A percentile compares a stretch with the other conserved stretches of the same genome.
These are phyloP conservation scores for Solanum bukasovii DNA, from an alignment of 257 asterid species.

Conservation along the genomic window DNA sequence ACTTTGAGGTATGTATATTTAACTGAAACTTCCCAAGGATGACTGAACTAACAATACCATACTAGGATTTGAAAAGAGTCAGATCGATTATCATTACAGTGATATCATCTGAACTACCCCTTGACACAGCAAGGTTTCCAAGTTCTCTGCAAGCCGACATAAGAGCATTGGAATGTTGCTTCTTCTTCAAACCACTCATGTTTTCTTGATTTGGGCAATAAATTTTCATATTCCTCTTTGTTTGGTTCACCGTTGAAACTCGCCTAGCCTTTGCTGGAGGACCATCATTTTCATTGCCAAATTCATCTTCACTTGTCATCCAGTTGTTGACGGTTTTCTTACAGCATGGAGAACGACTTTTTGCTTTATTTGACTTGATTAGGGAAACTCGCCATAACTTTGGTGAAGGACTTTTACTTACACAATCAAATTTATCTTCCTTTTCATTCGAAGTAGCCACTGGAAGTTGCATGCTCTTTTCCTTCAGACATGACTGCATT, in stretches of 20 bases:
- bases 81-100: conserved; percentile 71
- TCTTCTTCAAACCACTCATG: conserved; percentile 14
- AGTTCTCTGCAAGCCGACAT: conserved; percentile 63
- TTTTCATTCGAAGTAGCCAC: conserved; percentile 8
- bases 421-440: conserved; percentile 1
- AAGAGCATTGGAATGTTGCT: conserved; percentile 17
- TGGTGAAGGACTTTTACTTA: conserved; percentile 23
- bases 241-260: conserved; percentile 20
- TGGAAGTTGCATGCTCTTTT: conserved; percentile 9
- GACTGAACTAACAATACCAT: background rate
- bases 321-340: conserved; percentile 7
- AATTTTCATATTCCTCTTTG: conserved; percentile 5
- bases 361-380: background rate
- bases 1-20: background rate
- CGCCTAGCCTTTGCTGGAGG: conserved; percentile 47
- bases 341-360: conserved; percentile 6
- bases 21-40: background rate
- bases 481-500: conserved; percentile 24
- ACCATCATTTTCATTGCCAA: conserved; percentile 28
- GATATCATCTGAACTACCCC: conserved; percentile 80
- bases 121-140: conserved; percentile 43
- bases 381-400: conserved; percentile 11
- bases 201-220: conserved; percentile 16
- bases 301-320: conserved; percentile 22
- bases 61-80: conserved; percentile 8